phyloP scores from a whole-genome alignment of 345 rosid species.

The Cardamine resedifolia region DNA sequence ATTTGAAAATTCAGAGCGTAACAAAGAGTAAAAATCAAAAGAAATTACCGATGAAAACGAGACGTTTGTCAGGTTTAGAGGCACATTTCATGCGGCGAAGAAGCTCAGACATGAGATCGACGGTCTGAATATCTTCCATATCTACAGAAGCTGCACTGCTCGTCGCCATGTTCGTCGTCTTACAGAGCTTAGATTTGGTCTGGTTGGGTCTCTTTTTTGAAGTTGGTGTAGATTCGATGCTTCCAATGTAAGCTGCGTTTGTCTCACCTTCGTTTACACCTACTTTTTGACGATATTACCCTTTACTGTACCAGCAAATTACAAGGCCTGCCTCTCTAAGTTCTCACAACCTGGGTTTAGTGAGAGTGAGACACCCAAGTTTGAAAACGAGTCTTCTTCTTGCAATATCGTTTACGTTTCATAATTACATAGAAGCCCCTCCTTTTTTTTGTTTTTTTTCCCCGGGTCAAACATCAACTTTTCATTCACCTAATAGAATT shows the following conservation, averaged over 20 bases:
- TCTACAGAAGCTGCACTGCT: slow-evolving; percentile 42
- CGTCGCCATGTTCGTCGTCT: slow-evolving; percentile 47
- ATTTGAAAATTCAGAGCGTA: not conserved
- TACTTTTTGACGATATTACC: slow-evolving; percentile 1
- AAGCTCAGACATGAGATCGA: slow-evolving; percentile 84
- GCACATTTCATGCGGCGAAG: slow-evolving; percentile 95
- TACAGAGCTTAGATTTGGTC: slow-evolving; percentile 23
- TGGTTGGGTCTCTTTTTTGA: not conserved
- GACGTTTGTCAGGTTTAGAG: slow-evolving; percentile 86
- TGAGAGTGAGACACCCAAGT: slow-evolving; percentile 13
- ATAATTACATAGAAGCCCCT: no score
- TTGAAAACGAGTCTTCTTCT: not conserved
- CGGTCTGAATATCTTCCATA: slow-evolving; percentile 80
- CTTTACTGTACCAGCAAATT: not conserved
- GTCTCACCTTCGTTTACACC: not conserved
- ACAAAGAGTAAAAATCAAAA: not conserved
- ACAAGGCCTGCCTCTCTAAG: not conserved
- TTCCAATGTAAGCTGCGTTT: slow-evolving; percentile 24
- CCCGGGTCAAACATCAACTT: no score
- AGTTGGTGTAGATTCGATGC: slow-evolving; percentile 28
- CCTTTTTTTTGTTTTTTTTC: no score
- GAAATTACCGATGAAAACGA: slow-evolving; percentile 74
- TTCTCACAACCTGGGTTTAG: slow-evolving; percentile 30
- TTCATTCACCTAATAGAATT: no score
- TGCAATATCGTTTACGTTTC: no score